These are phyloP conservation scores for Xerocomellus chrysenteron DNA, from an alignment of 768 basidiomycete genomes.

Conservation along the genomic window DNA sequence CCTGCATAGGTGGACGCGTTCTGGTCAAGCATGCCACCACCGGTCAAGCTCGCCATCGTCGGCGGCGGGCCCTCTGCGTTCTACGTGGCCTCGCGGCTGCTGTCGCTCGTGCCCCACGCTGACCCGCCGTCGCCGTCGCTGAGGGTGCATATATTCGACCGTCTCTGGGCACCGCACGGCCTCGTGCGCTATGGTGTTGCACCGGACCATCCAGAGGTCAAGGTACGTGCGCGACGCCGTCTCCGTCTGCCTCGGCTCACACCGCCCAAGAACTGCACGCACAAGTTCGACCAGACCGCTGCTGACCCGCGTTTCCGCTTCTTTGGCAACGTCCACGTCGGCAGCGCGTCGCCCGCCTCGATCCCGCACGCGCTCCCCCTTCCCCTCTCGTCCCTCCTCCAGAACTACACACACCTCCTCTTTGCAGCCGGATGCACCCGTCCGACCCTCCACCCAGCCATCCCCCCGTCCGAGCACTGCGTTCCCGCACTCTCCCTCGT, in stretches of 20 bases:
- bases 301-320: constrained; percentile 80
- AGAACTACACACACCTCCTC: constrained; percentile 81
- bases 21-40: constrained; percentile 12
- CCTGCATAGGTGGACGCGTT: constrained; percentile 51
- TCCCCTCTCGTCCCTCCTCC: constrained; percentile 57
- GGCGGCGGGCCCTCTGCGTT: constrained; percentile 98
- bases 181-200: constrained; percentile 96
- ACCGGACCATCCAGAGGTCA: constrained; percentile 98
- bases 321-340: constrained; percentile 86
- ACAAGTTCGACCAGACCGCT: constrained; percentile 88
- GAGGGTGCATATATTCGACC: constrained; percentile 86
- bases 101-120: constrained; percentile 53
- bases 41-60: constrained; percentile 79
- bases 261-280: constrained; percentile 80
- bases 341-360: constrained; percentile 30
- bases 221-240: constrained; percentile 42
- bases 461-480: constrained; percentile 49
- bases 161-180: constrained; percentile 92
- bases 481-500: constrained; percentile 81
- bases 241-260: constrained; percentile 12
- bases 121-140: constrained; percentile 36
- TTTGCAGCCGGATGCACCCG: constrained; percentile 84
- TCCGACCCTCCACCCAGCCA: constrained; percentile 54
- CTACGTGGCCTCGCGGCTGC: constrained; percentile 86
- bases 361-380: constrained; percentile 57